A percentile compares a stretch with the other conserved stretches of the same genome.
Evolutionary conservation across 73 alveolate genomes (phyloP).

Genomic region (Paramecium octaurelia): DNA sequence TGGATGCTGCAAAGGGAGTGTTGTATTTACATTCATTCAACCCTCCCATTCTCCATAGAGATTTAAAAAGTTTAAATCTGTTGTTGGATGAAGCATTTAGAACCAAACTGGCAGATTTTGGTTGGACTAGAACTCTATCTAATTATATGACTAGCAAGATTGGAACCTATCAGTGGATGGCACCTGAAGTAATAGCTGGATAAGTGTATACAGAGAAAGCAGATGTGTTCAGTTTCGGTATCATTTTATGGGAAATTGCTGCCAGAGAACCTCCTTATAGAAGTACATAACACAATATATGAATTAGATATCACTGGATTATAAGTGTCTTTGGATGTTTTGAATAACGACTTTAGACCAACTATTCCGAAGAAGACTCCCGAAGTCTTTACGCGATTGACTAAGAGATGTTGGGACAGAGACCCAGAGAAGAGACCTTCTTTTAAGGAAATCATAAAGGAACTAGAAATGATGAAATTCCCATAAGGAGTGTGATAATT

Average conservation of each 20-base stretch:
- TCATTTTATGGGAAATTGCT: slow-evolving; percentile 97
- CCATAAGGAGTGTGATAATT: slow-evolving; percentile 32
- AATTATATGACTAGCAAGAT: slow-evolving; percentile 95
- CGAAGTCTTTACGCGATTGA: slow-evolving; percentile 84
- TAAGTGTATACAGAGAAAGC: slow-evolving; percentile 96
- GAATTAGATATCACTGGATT: slow-evolving; percentile 84
- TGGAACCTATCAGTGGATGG: slow-evolving; percentile 99
- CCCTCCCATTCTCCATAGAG: slow-evolving; percentile 97
- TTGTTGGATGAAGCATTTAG: slow-evolving; percentile 92
- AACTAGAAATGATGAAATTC: slow-evolving; percentile 75
- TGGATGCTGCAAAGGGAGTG: slow-evolving; percentile 97
- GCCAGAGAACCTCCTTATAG: slow-evolving; percentile 98
- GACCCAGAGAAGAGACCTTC: slow-evolving; percentile 94
- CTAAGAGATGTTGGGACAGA: slow-evolving; percentile 95
- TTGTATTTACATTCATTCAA: slow-evolving; percentile 93
- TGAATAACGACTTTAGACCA: slow-evolving; percentile 94
- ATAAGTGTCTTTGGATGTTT: slow-evolving; percentile 91
- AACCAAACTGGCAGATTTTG: slow-evolving; percentile 98
- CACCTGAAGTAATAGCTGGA: slow-evolving; percentile 98
- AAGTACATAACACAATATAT: background rate
- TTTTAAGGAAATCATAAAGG: slow-evolving; percentile 84
- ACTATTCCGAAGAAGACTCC: slow-evolving; percentile 92
- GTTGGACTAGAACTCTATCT: slow-evolving; percentile 94
- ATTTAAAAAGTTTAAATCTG: slow-evolving; percentile 94
- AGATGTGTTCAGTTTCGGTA: slow-evolving; percentile 98